phyloP scores from a whole-genome alignment of 78 protist species.

The Chrysochromulina parva region DNA sequence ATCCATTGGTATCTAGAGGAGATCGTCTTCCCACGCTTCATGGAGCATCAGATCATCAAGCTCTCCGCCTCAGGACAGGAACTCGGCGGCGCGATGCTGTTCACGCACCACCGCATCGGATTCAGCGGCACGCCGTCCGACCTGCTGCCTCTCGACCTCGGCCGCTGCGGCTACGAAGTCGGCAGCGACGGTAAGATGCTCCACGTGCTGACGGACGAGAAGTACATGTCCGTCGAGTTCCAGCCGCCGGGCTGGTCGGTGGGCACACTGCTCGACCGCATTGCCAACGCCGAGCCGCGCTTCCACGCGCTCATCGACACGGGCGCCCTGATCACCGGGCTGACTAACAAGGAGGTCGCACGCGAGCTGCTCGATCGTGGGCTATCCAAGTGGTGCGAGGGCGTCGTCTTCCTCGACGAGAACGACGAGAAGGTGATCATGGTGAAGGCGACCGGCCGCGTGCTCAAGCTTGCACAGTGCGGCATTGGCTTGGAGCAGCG shows the following conservation, averaged over 20 bases:
- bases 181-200: slow-evolving; percentile 48
- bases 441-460: not conserved
- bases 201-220: slow-evolving; percentile 1
- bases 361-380: slow-evolving; percentile 44
- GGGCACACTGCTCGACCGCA: not conserved
- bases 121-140: slow-evolving; percentile 51
- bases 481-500: slow-evolving; percentile 39
- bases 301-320: slow-evolving; percentile 80
- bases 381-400: slow-evolving; percentile 47
- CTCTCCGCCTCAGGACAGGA: slow-evolving; percentile 26
- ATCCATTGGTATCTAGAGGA: not conserved
- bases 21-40: not conserved
- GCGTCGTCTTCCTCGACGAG: slow-evolving; percentile 63
- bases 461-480: slow-evolving; percentile 54
- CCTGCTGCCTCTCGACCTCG: slow-evolving; percentile 35
- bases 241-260: not conserved
- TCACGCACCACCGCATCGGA: slow-evolving; percentile 24
- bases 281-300: slow-evolving; percentile 58
- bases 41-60: not conserved
- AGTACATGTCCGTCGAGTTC: not conserved
- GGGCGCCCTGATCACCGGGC: slow-evolving; percentile 76
- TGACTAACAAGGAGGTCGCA: slow-evolving; percentile 62
- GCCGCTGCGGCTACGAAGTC: slow-evolving; percentile 22
- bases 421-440: slow-evolving; percentile 58
- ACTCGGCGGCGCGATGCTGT: slow-evolving; percentile 24